Evolutionary conservation across 164 flowering plant genomes (phyloP).

Genomic region (Berberis vulgaris): DNA sequence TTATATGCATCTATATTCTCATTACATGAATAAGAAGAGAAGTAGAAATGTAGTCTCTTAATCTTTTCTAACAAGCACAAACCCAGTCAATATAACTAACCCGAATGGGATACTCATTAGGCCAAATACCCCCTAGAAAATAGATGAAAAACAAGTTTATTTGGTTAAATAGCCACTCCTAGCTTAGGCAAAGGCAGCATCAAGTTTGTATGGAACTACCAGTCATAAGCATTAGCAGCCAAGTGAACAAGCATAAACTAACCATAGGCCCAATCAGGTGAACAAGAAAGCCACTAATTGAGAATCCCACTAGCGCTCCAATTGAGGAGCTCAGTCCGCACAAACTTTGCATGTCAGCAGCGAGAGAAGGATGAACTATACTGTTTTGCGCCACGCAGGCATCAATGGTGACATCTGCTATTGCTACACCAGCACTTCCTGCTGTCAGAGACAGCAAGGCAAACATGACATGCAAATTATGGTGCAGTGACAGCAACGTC

Average conservation of each 20-base stretch:
- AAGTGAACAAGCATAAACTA: constrained; percentile 9
- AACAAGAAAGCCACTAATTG: constrained; percentile 77
- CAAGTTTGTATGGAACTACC: neutral
- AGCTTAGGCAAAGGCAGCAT: too few relatives aligned
- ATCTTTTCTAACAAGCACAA: too few relatives aligned
- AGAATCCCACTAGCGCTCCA: constrained; percentile 75
- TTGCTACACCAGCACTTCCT: constrained; percentile 83
- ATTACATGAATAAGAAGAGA: too few relatives aligned
- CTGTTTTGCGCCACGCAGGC: constrained; percentile 97
- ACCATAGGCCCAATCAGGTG: constrained; percentile 86
- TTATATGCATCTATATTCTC: too few relatives aligned
- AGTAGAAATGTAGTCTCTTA: too few relatives aligned
- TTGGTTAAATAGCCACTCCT: neutral
- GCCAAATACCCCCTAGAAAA: constrained; percentile 74
- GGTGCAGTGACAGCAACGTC: constrained; percentile 55
- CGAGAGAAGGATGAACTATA: constrained; percentile 54
- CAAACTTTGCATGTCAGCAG: constrained; percentile 91
- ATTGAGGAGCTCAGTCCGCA: constrained; percentile 70
- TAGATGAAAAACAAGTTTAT: constrained; percentile 3
- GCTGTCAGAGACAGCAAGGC: constrained; percentile 66
- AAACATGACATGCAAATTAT: constrained; percentile 48
- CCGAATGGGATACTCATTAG: constrained; percentile 61
- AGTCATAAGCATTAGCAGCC: neutral
- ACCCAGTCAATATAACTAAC: constrained; percentile 56
- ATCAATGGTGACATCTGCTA: constrained; percentile 95